Conservation (phyloP, 208 protist species). For the Trypanosoma melophagium region DNA sequence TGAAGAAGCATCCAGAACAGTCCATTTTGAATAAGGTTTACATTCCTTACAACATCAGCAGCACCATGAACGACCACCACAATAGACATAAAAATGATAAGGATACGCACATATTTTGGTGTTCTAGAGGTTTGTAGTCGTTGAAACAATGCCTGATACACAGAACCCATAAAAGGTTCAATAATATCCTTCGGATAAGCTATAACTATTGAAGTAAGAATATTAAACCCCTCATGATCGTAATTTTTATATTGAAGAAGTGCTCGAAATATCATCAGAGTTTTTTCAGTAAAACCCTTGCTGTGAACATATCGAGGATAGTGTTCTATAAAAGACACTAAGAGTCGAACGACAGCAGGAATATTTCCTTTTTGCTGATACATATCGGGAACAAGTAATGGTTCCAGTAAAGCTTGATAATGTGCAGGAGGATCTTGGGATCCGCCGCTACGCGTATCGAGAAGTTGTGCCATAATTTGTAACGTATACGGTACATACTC, state of each 20-base stretch:
- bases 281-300: constrained; percentile 52
- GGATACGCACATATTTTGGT: constrained; percentile 87
- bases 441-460: constrained; percentile 68
- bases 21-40: constrained; percentile 69
- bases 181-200: constrained; percentile 70
- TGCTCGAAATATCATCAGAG: constrained; percentile 58
- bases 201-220: constrained; percentile 81
- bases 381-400: constrained; percentile 58
- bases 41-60: constrained; percentile 49
- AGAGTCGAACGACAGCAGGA: constrained; percentile 76
- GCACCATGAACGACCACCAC: constrained; percentile 61
- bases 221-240: constrained; percentile 88
- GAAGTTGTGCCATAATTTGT: constrained; percentile 94
- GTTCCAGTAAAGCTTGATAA: constrained; percentile 62
- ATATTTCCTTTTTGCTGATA: constrained; percentile 77
- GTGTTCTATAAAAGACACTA: constrained; percentile 70
- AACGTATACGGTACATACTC: constrained; percentile 97
- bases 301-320: constrained; percentile 72
- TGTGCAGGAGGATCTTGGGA: constrained; percentile 40
- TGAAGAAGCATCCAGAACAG: constrained; percentile 84
- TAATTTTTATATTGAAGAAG: constrained; percentile 85
- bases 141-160: constrained; percentile 74
- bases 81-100: constrained; percentile 89
- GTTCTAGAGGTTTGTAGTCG: constrained; percentile 71
- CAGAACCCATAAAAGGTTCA: constrained; percentile 44